Percentiles rank a stretch among this genome's conserved stretches.
Evolutionary conservation across 176 grass and related monocot species (phyloP).

Genomic region (Alloteropsis semialata): DNA sequence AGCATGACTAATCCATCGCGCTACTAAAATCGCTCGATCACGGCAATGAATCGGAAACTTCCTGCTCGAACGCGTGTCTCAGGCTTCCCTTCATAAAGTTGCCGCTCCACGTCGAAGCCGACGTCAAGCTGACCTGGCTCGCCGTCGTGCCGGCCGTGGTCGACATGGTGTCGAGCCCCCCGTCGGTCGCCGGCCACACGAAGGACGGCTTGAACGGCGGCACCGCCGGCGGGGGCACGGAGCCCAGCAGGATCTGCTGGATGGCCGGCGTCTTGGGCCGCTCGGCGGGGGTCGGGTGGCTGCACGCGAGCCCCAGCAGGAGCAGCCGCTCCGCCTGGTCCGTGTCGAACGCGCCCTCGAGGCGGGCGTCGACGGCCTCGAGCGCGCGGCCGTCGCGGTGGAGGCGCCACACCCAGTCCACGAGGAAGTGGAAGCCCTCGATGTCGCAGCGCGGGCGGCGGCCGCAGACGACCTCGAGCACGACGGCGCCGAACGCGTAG

Average conservation of each 20-base stretch:
- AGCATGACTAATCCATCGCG: not conserved
- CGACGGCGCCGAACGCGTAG: slow-evolving; percentile 78
- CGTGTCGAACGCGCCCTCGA: slow-evolving; percentile 34
- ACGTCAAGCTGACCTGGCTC: slow-evolving; percentile 44
- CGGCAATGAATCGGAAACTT: not conserved
- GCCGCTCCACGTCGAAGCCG: slow-evolving; percentile 53
- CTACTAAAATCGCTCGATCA: not conserved
- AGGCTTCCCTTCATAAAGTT: slow-evolving; percentile 23
- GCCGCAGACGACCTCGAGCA: slow-evolving; percentile 78
- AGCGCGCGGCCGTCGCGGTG: slow-evolving; percentile 60
- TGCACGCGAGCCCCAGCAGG: slow-evolving; percentile 79
- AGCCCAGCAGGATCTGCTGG: slow-evolving; percentile 51
- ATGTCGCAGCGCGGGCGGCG: slow-evolving; percentile 66
- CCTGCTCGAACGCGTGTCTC: not conserved
- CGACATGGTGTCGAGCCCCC: slow-evolving; percentile 26
- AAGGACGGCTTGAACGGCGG: slow-evolving; percentile 72
- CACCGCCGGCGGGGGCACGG: slow-evolving; percentile 45
- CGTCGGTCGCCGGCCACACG: slow-evolving; percentile 51
- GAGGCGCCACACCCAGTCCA: slow-evolving; percentile 90
- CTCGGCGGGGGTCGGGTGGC: slow-evolving; percentile 59
- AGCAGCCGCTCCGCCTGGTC: slow-evolving; percentile 61
- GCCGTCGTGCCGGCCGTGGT: slow-evolving; percentile 24
- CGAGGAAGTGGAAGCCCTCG: slow-evolving; percentile 35
- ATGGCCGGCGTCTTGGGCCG: slow-evolving; percentile 59
- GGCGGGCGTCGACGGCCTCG: slow-evolving; percentile 56